A percentile compares a stretch with the other conserved stretches of the same genome.
These are phyloP conservation scores for Phoma sp. DNA, from an alignment of 2,329 filamentous ascomycete species.

Conservation along the genomic window DNA sequence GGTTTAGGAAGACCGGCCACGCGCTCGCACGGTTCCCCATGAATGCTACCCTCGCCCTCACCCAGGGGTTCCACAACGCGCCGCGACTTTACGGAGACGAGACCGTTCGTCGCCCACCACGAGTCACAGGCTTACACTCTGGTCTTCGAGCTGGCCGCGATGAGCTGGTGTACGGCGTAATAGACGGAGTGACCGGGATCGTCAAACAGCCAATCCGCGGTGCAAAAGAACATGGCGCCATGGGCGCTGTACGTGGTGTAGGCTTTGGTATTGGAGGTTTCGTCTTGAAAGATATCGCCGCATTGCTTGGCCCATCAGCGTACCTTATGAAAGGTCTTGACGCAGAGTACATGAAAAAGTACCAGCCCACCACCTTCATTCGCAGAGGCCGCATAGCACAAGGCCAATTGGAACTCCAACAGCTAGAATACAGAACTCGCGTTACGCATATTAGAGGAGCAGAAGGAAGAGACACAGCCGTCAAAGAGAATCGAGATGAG, in stretches of 20 bases:
- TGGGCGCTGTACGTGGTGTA: conserved; percentile 61
- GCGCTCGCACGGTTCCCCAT: conserved; percentile 66
- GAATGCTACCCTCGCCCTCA: conserved; percentile 66
- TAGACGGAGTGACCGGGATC: conserved; percentile 70
- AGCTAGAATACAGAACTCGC: conserved; percentile 24
- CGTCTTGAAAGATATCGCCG: conserved; percentile 70
- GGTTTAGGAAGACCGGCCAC: conserved; percentile 59
- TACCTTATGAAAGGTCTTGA: conserved; percentile 70
- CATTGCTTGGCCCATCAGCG: conserved; percentile 66
- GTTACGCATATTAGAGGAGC: conserved; percentile 15
- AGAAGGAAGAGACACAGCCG: conserved; percentile 8
- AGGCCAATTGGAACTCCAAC: conserved; percentile 51
- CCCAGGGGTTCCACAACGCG: conserved; percentile 75
- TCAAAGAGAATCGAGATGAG: conserved; percentile 37
- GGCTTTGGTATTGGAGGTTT: conserved; percentile 71
- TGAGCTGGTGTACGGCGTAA: conserved; percentile 70
- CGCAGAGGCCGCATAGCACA: conserved; percentile 67
- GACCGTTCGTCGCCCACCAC: conserved; percentile 69
- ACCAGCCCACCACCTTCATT: conserved; percentile 62
- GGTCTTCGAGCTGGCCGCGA: conserved; percentile 66
- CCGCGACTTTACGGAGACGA: conserved; percentile 74
- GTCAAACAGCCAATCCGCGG: conserved; percentile 66
- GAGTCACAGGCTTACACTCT: conserved; percentile 70
- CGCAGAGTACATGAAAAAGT: conserved; percentile 64
- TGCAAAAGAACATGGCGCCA: conserved; percentile 62